Percentiles rank a stretch among this genome's conserved stretches.
These are phyloP conservation scores for Wallacemonas sp. DNA, from an alignment of 208 protist species.

Conservation along the genomic window DNA sequence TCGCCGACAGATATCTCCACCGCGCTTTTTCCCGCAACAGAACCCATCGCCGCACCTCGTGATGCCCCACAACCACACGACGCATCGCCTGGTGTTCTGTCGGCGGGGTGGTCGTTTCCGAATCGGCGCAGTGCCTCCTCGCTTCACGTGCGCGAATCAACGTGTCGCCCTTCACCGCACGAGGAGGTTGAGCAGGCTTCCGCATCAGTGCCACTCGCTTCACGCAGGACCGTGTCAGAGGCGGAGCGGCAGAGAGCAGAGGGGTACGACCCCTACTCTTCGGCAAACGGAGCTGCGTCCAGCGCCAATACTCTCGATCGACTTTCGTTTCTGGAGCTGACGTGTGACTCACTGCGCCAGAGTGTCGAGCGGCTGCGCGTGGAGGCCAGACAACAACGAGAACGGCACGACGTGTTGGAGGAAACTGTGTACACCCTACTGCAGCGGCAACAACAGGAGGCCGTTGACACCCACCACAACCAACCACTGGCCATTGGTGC, in stretches of 20 bases:
- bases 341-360: not conserved
- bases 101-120: too few relatives aligned
- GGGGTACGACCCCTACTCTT: too few relatives aligned
- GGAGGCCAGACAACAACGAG: not conserved
- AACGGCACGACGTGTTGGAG: constrained; percentile 6
- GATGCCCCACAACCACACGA: too few relatives aligned
- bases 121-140: not conserved
- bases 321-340: not conserved
- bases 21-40: not conserved
- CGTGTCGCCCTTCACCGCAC: not conserved
- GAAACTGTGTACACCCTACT: not conserved
- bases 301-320: not conserved
- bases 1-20: not conserved
- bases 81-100: too few relatives aligned
- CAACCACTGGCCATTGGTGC: not conserved
- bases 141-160: not conserved
- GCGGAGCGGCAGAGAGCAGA: not conserved
- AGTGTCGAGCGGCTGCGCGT: not conserved
- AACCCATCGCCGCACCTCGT: too few relatives aligned
- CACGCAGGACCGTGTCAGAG: not conserved
- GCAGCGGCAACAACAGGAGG: not conserved
- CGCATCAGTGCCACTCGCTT: too few relatives aligned
- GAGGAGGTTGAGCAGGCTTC: too few relatives aligned
- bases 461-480: too few relatives aligned
- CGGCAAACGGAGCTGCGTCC: too few relatives aligned